Evolutionary conservation across 805 yeast genomes (phyloP), one percentile per base, ranked within the genome.

Genomic region (Cyberlindnera xishuangbannaensis): DNA sequence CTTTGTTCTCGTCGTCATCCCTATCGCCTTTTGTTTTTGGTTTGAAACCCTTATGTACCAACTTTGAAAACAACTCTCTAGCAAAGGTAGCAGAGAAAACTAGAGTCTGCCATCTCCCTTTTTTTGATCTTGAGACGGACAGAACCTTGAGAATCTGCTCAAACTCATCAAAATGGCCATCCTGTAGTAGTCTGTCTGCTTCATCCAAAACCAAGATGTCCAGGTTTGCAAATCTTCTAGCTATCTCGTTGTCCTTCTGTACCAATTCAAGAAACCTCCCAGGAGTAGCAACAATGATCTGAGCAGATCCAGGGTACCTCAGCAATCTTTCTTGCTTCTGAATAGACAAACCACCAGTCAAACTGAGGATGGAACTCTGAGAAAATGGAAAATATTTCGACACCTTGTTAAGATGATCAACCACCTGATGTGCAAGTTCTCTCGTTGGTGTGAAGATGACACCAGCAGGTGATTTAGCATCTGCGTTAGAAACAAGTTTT

Each of bases 81-180:
- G 88, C 78, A 58, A 92, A 92, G 1, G 98, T 90, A 4, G 98
- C 98, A 24, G 95, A 83, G 52, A 85, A 92, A n/a, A 92, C 86
- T 47, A 88, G 63, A 1, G 96, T 84, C 61, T 92, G 98, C 70
- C 87, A 73, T 36, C 53, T 58, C 4, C 37, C 48, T 43, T 65
- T 67, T 38, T 56, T 64, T 14, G 65, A 71, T 58, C 79, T 70
- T 48, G 56, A 63, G 58, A 64, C 69, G 16, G 61, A 60, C 37
- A 92, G 57, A 12, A 82, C 56, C 35, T 81, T 85, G 40, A 90
- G 61, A 38, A 85, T 81, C 50, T 77, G 81, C 46, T 82, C 94
- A 43, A 92, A 73, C 56, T 92, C 98, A 39, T 85, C 94, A 54
- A 90, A 92, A 59, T 88, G 97, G 3, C 97, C 97, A 51, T 88